phyloP scores from a whole-genome alignment of 305 asterid species.

The Fraxinus sp. region DNA sequence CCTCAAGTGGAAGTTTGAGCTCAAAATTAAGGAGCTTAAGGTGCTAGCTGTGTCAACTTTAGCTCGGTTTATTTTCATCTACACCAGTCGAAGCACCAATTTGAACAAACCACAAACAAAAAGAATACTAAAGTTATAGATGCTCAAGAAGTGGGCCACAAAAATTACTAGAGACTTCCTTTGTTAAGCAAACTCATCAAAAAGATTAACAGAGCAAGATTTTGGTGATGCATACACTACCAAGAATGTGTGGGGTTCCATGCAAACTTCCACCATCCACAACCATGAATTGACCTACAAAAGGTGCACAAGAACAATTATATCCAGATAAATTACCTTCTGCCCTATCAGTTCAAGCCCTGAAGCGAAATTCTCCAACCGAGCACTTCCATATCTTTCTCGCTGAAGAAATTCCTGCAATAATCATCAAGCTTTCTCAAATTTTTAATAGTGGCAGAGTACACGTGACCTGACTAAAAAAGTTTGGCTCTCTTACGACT shows the following conservation, averaged over 20 bases:
- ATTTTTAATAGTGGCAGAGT: neutral
- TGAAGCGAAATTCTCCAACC: conserved; percentile 84
- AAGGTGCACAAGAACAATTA: neutral
- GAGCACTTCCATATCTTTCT: conserved; percentile 91
- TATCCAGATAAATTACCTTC: conserved; percentile 54
- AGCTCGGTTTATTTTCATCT: conserved; percentile 1
- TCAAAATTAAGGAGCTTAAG: conserved; percentile 5
- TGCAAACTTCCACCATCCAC: neutral
- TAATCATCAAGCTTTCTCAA: conserved; percentile 21
- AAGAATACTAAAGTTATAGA: neutral
- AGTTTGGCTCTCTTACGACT: conserved; percentile 52
- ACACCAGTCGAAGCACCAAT: conserved; percentile 8
- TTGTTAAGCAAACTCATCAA: neutral
- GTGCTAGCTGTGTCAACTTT: neutral
- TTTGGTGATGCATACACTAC: neutral
- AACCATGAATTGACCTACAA: neutral
- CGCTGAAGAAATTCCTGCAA: conserved; percentile 95
- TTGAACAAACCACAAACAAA: neutral
- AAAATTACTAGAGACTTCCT: neutral
- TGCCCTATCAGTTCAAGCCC: conserved; percentile 94
- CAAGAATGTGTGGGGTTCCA: neutral
- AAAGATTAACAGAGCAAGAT: conserved; percentile 2
- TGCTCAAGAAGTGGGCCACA: conserved; percentile 15
- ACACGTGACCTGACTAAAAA: conserved; percentile 17
- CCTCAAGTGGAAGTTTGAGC: neutral